phyloP scores from a whole-genome alignment of 805 yeast species.

The Candida saitoana region DNA sequence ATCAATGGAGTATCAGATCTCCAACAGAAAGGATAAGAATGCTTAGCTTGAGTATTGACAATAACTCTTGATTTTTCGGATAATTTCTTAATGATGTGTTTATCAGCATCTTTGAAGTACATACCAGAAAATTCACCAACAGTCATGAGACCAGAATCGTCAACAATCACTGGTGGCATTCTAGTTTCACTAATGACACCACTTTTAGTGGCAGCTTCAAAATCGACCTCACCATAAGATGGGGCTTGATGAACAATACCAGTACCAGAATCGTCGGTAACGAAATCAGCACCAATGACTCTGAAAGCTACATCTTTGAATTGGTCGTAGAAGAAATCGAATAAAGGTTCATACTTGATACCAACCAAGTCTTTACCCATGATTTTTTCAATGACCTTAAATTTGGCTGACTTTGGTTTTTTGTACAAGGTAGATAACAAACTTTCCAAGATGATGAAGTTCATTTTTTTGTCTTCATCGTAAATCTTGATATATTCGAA shows the following conservation, averaged over 20 bases:
- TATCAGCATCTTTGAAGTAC: constrained; percentile 95
- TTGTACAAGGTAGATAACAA: constrained; percentile 83
- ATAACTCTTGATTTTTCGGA: constrained; percentile 74
- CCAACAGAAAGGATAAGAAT: constrained; percentile 99
- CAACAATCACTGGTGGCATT: constrained; percentile 89
- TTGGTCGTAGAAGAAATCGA: constrained; percentile 70
- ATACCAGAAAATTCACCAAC: constrained; percentile 74
- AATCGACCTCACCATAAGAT: constrained; percentile 99
- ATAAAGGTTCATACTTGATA: constrained; percentile 74
- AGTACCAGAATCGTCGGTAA: constrained; percentile 93
- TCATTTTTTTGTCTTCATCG: constrained; percentile 79
- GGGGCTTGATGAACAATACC: constrained; percentile 99
- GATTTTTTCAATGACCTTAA: constrained; percentile 73
- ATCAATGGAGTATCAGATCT: constrained; percentile 97
- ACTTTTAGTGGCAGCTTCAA: constrained; percentile 66
- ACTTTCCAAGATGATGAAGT: constrained; percentile 81
- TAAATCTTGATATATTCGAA: constrained; percentile 88
- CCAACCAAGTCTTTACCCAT: constrained; percentile 81
- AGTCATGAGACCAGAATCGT: constrained; percentile 86
- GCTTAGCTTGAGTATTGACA: constrained; percentile 78
- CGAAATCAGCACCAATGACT: constrained; percentile 80
- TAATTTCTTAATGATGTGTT: constrained; percentile 78
- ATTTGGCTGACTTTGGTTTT: constrained; percentile 89
- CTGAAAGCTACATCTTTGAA: constrained; percentile 77
- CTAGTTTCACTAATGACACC: constrained; percentile 70